Conservation (phyloP, 2,329 filamentous ascomycete genomes). For the Talaromyces sp. region DNA sequence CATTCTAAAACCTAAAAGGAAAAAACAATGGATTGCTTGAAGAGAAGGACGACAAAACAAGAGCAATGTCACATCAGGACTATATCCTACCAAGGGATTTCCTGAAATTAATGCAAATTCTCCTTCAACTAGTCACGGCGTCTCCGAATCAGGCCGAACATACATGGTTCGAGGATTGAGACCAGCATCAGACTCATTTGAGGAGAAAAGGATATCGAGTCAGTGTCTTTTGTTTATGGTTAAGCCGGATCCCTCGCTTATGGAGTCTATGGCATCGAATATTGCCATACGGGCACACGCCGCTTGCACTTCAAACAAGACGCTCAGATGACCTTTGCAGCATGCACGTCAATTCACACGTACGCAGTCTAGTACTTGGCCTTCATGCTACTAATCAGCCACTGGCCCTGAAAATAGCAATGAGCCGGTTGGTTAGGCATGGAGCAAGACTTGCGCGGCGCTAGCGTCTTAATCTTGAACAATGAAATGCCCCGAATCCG, state of each 20-base stretch:
- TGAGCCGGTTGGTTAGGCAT: background rate
- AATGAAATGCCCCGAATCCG: background rate
- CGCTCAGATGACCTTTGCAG: slow-evolving; percentile 14
- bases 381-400: slow-evolving; percentile 2
- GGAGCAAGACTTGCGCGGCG: background rate
- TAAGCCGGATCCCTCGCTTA: background rate
- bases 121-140: background rate
- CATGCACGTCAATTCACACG: slow-evolving; percentile 12
- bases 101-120: background rate
- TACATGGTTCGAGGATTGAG: background rate
- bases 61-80: background rate
- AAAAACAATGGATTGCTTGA: background rate
- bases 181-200: background rate
- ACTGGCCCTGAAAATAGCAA: slow-evolving; percentile 1
- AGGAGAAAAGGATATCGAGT: background rate
- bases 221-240: background rate
- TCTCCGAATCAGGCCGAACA: too few species aligned
- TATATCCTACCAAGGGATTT: too few species aligned
- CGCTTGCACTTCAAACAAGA: slow-evolving; percentile 5
- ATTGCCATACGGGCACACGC: background rate
- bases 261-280: background rate
- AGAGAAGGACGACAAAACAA: background rate
- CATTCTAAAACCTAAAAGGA: too few species aligned
- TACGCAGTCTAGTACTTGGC: background rate
- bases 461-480: background rate